A percentile compares a stretch with the other conserved stretches of the same genome.
phyloP scores from a whole-genome alignment of 768 basidiomycete species.

The Stropharia rugosoannulata region DNA sequence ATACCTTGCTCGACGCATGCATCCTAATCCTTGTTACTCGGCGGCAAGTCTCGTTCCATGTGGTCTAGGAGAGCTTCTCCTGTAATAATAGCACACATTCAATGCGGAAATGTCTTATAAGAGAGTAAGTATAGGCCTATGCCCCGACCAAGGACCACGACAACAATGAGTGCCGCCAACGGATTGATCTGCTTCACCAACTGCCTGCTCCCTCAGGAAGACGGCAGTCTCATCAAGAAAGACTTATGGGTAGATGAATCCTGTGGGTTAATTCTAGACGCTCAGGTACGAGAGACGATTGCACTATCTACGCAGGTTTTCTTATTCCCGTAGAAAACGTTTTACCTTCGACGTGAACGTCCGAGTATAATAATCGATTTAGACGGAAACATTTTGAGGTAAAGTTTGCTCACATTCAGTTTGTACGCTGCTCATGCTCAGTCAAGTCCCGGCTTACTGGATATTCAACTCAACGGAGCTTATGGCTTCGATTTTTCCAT shows the following conservation, averaged over 20 bases:
- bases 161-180: conserved; percentile 48
- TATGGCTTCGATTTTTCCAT: conserved; percentile 89
- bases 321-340: conserved; percentile 52
- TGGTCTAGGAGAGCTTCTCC: background rate
- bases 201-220: conserved; percentile 76
- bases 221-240: conserved; percentile 69
- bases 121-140: background rate
- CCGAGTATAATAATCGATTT: conserved; percentile 68
- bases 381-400: conserved; percentile 76
- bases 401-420: conserved; percentile 10
- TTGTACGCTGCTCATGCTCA: background rate
- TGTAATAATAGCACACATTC: background rate
- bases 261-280: conserved; percentile 72
- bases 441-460: conserved; percentile 77
- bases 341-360: conserved; percentile 59
- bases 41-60: conserved; percentile 3
- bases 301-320: background rate
- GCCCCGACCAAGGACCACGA: background rate
- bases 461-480: conserved; percentile 89
- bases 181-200: conserved; percentile 86
- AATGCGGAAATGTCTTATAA: background rate
- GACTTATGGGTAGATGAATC: conserved; percentile 83
- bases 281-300: conserved; percentile 48
- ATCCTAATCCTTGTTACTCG: background rate
- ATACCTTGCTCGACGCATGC: background rate